Conservation (phyloP, 179 eudicot genomes). For the Spinacia oleracea region DNA sequence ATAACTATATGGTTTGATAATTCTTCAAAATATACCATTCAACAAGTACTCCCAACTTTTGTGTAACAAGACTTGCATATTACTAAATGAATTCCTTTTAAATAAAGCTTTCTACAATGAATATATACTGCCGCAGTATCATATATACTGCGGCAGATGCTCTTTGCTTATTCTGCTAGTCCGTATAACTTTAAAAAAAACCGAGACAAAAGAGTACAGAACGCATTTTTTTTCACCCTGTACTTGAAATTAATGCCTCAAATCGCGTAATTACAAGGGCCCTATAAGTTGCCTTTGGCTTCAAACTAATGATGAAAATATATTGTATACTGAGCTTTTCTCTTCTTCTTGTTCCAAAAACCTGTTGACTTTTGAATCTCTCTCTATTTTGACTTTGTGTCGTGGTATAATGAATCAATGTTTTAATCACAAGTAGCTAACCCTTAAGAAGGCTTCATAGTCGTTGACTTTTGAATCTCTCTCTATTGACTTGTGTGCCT, state of each 20-base stretch:
- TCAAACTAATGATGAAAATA: slow-evolving; percentile 10
- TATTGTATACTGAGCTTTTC: slow-evolving; percentile 10
- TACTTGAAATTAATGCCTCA: slow-evolving; percentile 34
- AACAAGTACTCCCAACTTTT: slow-evolving; percentile 18
- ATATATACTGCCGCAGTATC: slow-evolving; percentile 9
- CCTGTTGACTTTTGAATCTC: slow-evolving; percentile 30
- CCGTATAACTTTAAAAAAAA: slow-evolving; percentile 39
- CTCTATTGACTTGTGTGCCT: no score
- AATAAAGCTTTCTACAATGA: slow-evolving; percentile 33
- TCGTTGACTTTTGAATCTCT: no score
- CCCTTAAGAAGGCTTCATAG: background rate
- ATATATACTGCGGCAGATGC: slow-evolving; percentile 15
- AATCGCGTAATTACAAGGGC: slow-evolving; percentile 53
- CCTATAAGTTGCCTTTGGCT: slow-evolving; percentile 46
- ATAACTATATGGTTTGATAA: background rate
- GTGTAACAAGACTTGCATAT: slow-evolving; percentile 23
- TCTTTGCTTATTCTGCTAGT: slow-evolving; percentile 22
- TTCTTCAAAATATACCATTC: slow-evolving; percentile 12
- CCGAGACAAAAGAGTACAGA: slow-evolving; percentile 36
- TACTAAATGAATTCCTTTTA: slow-evolving; percentile 20
- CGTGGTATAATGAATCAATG: slow-evolving; percentile 35
- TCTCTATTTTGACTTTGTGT: slow-evolving; percentile 15
- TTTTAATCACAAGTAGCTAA: slow-evolving; percentile 30
- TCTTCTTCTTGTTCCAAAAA: slow-evolving; percentile 34
- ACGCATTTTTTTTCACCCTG: slow-evolving; percentile 31